Base-by-base conservation (phyloP, 192 early-diverging fungal genomes). In the Physocladia obscura region DNA sequence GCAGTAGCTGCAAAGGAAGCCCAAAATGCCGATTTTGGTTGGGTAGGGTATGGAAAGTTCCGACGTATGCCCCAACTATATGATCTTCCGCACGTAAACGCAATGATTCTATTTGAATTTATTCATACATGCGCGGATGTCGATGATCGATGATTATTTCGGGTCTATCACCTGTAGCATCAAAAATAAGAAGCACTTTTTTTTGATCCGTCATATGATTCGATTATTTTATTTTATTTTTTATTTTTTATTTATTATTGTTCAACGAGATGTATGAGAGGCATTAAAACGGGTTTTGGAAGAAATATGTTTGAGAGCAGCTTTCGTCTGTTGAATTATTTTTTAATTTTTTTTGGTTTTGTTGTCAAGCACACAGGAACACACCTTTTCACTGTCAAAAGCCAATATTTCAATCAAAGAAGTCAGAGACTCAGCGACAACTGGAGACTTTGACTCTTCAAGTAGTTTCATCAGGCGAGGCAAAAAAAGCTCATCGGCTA, bases 371-470 rank as follows among this genome's bases (percentile, higher is more conserved):
- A 32, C 8, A 32, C n/a, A 51, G 17, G 21, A 65, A 1, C 4
- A 22, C 51, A 68, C 71, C 73, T 81, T 81, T 70, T 81, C 79
- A 49, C 68, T 75, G 27, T 76, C 74, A 60, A 73, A 63, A 0
- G 75, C 47, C 36, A 81, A 49, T 11, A 62, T 56, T 57, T 70
- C 67, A 30, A 81, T 6, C 13, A 81, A 50, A 27, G 70, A 38
- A n/a, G 73, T 73, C 19, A 67, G 26, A 29, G 60, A 39, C 5
- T 49, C 51, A 21, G 58, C 52, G 8, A 79, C 34, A 2, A 48
- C 30, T 22, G 59, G 32, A 0, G 67, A 26, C 35, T 58, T 71
- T 36, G 51, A 48, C n/a, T 39, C 29, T 4, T 72, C 49, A 34
- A 75, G 37, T 15, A 62, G 30, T 3, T 11, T 15, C 22, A 59